Evolutionary conservation across 2,329 filamentous ascomycete genomes (phyloP), one percentile per base, ranked within the genome.

Genomic region (Stromatinia cepivora): DNA sequence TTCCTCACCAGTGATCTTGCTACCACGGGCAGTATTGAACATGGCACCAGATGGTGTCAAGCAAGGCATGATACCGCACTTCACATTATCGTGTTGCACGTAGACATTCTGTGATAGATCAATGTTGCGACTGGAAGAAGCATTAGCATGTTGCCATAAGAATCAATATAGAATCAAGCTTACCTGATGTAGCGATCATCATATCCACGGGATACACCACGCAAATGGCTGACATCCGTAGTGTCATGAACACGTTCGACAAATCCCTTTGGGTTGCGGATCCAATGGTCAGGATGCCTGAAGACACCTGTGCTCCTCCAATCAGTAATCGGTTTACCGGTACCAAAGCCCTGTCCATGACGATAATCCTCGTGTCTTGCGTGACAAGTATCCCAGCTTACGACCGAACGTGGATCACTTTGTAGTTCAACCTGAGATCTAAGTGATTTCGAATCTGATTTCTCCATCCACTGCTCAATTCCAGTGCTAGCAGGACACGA

Each of bases 101-200:
- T 92, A 89, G 11, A 92, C 83, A 66, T 93, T 93, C 75, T 94
- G 92, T 8, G 89, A 91, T 0, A 92, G 79, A 70, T 94, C 89
- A 72, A 88, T 83, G 48, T 86, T 80, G 76, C 17, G 79, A 75
- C 76, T 86, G 83, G 83, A 80, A 5, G 58, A 68, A 50, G 68
- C 45, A 57, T 72, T 56, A 72, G 71, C 64, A 73, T 13, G 52
- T 66, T 67, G 25, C 67, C 20, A 25, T 6, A 22, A 53, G 6
- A 36, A 39, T 36, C 22, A 31, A 61, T 39, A 31, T 42, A 31
- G 66, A 65, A 36, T 34, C n/a, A n/a, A n/a, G 76, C 80, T 77
- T 77, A 84, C 80, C 82, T 83, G 76, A 89, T 89, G 76, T 80
- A 87, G 20, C 82, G 80, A 53, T 85, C 83, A 75, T 93, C 90